Evolutionary conservation across 768 basidiomycete genomes (phyloP).

Genomic region (Collybiopsis confluens): DNA sequence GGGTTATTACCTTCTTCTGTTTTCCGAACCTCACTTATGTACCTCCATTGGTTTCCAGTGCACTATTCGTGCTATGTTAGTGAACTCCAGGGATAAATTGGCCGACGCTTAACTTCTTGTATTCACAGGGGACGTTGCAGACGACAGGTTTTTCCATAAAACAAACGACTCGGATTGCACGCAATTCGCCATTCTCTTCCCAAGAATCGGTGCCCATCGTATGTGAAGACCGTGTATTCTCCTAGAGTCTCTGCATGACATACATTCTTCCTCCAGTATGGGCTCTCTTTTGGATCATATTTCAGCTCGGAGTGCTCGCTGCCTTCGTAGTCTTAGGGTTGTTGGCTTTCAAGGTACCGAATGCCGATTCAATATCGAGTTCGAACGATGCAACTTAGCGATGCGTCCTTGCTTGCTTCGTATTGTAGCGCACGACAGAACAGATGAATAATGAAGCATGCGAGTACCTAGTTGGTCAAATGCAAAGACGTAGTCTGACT

Average conservation of each 20-base stretch:
- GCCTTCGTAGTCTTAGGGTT: slow-evolving; percentile 82
- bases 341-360: slow-evolving; percentile 69
- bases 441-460: slow-evolving; percentile 74
- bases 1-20: slow-evolving; percentile 21
- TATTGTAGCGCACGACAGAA: slow-evolving; percentile 40
- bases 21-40: slow-evolving; percentile 7
- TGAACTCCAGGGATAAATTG: slow-evolving; percentile 5
- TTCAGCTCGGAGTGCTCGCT: slow-evolving; percentile 68
- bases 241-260: background rate
- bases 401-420: slow-evolving; percentile 4
- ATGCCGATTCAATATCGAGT: slow-evolving; percentile 6
- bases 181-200: slow-evolving; percentile 78
- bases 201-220: slow-evolving; percentile 70
- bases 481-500: too few relatives aligned
- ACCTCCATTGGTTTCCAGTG: slow-evolving; percentile 32
- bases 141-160: slow-evolving; percentile 94
- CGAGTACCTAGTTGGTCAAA: slow-evolving; percentile 27
- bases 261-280: slow-evolving; percentile 49
- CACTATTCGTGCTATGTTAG: slow-evolving; percentile 86
- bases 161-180: slow-evolving; percentile 91
- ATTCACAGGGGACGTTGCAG: slow-evolving; percentile 81
- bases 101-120: background rate
- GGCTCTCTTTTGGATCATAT: slow-evolving; percentile 83
- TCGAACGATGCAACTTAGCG: background rate
- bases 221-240: slow-evolving; percentile 18